Evolutionary conservation across 2,329 filamentous ascomycete genomes (phyloP), one percentile per base, ranked within the genome.

Genomic region (Magnaporthiopsis rhizophila): DNA sequence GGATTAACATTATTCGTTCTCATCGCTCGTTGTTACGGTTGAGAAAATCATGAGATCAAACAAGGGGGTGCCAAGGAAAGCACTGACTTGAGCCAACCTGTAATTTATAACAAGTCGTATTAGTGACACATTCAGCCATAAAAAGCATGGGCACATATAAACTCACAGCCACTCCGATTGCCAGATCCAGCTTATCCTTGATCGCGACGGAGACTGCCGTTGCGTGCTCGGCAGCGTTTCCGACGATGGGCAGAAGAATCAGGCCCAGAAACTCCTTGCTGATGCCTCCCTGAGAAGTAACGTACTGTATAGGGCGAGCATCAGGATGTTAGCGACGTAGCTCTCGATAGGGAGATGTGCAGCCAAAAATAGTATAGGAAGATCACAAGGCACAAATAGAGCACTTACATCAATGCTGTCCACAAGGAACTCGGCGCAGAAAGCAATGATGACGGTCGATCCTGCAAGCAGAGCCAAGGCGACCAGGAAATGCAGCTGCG

Each of bases 161-260:
- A 34, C 90, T 90, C 45, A 93, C 88, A 15, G 89, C 90, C 13
- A 93, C 89, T 72, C 89, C 90, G 67, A 93, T 92, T 3, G 90
- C 88, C 11, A 93, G 78, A 71, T 93, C 90, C 88, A 92, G 92
- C 77, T 93, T 93, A 76, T 92, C 91, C 80, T 92, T 92, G 69
- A 88, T 83, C 8, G 90, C 90, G 1, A 93, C 90, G 0, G 86
- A 90, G 64, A 93, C 89, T 8, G 90, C 90, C 0, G 90, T 92
- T 26, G 90, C 89, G 78, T 93, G 90, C 77, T 93, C 89, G 18
- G 89, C 89, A 1, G 89, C 89, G 69, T 92, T 92, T 53, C 89
- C 88, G n/a, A 91, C 89, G 69, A 92, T 91, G 8, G 89, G 89
- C 2, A 92, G 78, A 64, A 92, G 86, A 70, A 92, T 91, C 21